phyloP scores from a whole-genome alignment of 2,329 filamentous ascomycete genomes.

The Cytospora piceicola region DNA sequence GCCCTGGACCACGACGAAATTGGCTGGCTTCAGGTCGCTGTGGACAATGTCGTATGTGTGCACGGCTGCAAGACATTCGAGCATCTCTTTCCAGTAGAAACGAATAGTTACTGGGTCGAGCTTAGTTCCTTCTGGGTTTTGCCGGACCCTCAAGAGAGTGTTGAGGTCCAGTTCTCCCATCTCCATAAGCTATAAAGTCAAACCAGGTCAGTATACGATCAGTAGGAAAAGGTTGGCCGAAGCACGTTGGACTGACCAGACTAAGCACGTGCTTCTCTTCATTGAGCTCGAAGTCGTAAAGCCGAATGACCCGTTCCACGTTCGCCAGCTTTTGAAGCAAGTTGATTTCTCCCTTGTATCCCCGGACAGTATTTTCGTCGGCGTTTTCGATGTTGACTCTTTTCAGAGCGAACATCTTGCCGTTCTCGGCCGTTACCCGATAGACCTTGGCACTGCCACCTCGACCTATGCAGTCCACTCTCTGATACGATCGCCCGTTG shows the following conservation, averaged over 20 bases:
- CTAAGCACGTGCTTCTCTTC: constrained; percentile 86
- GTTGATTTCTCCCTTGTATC: constrained; percentile 95
- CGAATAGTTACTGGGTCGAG: constrained; percentile 91
- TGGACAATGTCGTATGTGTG: constrained; percentile 93
- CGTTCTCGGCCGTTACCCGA: constrained; percentile 95
- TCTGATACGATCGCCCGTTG: constrained; percentile 88
- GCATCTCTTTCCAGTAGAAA: constrained; percentile 99
- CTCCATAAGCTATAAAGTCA: constrained; percentile 79
- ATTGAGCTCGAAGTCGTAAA: constrained; percentile 94
- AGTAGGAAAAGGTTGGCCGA: constrained; percentile 6
- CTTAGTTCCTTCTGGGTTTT: constrained; percentile 71
- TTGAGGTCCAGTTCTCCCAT: constrained; percentile 94
- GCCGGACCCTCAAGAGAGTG: constrained; percentile 74
- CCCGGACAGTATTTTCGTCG: constrained; percentile 79
- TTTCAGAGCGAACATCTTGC: constrained; percentile 93
- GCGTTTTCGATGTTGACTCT: constrained; percentile 88
- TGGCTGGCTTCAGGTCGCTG: constrained; percentile 94
- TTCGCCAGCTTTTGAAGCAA: constrained; percentile 79
- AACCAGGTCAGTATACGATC: neutral
- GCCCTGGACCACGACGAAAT: constrained; percentile 91
- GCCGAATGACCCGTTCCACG: constrained; percentile 85
- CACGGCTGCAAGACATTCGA: constrained; percentile 89
- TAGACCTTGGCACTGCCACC: constrained; percentile 95
- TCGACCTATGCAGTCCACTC: constrained; percentile 86
- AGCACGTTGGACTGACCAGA: constrained; percentile 61